A percentile compares a stretch with the other conserved stretches of the same genome.
Conservation (phyloP, 1,284 basidiomycete species). For the Boletus albobrunnescens region DNA sequence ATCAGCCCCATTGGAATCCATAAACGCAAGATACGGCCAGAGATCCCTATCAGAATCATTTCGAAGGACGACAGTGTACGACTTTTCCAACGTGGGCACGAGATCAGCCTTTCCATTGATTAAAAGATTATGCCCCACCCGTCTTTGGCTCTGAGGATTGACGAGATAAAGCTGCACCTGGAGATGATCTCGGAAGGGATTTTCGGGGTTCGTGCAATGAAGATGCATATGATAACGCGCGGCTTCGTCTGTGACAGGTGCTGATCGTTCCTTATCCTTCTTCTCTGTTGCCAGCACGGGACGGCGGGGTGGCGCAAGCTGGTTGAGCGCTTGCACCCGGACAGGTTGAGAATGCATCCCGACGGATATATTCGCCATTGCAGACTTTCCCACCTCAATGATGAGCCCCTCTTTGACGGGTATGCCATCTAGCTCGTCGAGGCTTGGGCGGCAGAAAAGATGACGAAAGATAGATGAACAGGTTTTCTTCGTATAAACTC, state of each 20-base stretch:
- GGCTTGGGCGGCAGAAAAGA: conserved; percentile 33
- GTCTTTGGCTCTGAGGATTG: conserved; percentile 33
- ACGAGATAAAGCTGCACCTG: conserved; percentile 39
- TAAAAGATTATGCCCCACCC: conserved; percentile 37
- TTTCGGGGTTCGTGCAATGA: conserved; percentile 39
- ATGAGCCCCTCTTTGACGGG: conserved; percentile 34
- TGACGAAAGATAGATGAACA: conserved; percentile 38
- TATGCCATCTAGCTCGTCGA: conserved; percentile 25
- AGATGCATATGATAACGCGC: conserved; percentile 47
- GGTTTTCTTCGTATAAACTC: conserved; percentile 40
- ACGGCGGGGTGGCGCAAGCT: conserved; percentile 31
- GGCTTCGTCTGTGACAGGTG: conserved; percentile 38
- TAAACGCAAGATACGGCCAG: conserved; percentile 47
- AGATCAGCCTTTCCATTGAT: conserved; percentile 38
- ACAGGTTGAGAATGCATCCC: conserved; percentile 35
- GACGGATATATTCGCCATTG: conserved; percentile 41
- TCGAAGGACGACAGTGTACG: conserved; percentile 39
- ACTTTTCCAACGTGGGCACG: conserved; percentile 31
- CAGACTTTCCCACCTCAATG: conserved; percentile 34
- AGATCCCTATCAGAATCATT: conserved; percentile 42
- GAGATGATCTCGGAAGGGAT: conserved; percentile 36
- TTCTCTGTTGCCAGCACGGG: conserved; percentile 36
- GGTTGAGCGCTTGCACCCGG: conserved; percentile 38
- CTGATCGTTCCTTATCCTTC: conserved; percentile 33
- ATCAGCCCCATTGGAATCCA: conserved; percentile 43